Base-by-base conservation (phyloP, 257 asterid genomes). In the Buddleja alternifolia region DNA sequence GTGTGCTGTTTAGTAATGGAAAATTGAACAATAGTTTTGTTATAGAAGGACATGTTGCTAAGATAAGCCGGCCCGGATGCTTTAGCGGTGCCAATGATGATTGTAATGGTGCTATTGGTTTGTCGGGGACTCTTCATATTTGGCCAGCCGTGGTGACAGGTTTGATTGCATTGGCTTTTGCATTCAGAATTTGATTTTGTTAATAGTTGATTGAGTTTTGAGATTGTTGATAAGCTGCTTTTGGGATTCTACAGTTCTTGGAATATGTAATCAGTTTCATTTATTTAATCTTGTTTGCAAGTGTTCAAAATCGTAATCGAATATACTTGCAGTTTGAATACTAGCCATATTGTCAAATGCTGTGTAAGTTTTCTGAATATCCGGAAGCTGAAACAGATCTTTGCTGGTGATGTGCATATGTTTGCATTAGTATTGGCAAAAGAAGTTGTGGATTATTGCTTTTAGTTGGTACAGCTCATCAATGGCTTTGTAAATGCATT, bases 41-140 rank as follows among this genome's bases (percentile, higher is more conserved):
- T 17, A 62, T 81, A 41, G 88, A 86, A 63, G 92, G 90, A 44
- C 82, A 80, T 19, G 82, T 67, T 23, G 82, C 88, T 4, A 92
- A 87, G 87, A 60, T 84, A 37, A 80, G 78, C 29, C 71, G 86
- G 16, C 97, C 97, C 4, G 97, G 97, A 10, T 92, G 98, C 81
- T 92, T 87, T 58, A 92, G 98, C 20, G 98, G 98, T 3, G 86
- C 95, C 4, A 80, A 81, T 60, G 98, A 92, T 58, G 81, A 54
- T 7, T 89, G 95, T 50, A 83, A 73, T 55, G 81, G 75, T 11
- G 82, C 80, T 6, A 59, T 16, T 63, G 61, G 65, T 66, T 53
- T 71, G 76, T 71, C 62, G 19, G 73, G 61, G 39, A 65, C 56
- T 7, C 32, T 58, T 24, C 47, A 19, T 17, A 69, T 76, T 2